phyloP scores from a whole-genome alignment of 1,284 basidiomycete species.

The Cutaneotrichosporon sp. region DNA sequence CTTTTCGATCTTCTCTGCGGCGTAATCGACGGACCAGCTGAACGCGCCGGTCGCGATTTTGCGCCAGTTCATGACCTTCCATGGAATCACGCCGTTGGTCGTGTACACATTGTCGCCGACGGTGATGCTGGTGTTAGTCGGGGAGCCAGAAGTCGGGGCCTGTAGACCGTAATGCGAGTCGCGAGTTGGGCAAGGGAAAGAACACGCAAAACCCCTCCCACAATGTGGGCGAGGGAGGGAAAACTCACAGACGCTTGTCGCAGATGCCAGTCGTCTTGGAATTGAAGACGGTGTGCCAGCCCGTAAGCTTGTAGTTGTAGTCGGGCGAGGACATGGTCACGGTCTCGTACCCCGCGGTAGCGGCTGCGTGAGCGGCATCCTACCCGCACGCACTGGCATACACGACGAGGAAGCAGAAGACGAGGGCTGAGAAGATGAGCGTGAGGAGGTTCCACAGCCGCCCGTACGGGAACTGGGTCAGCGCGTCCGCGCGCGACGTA shows the following conservation, averaged over 20 bases:
- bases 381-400: background rate
- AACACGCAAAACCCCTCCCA: background rate
- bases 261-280: background rate
- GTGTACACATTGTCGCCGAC: conserved; percentile 2
- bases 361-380: background rate
- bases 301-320: background rate
- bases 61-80: background rate
- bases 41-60: background rate
- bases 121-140: background rate
- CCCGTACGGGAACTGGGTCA: background rate
- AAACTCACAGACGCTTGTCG: background rate
- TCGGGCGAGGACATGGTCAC: background rate
- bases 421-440: background rate
- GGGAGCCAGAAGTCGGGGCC: too few species aligned
- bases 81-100: background rate
- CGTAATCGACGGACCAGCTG: background rate
- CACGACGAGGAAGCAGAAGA: background rate
- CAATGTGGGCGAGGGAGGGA: background rate
- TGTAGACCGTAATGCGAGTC: too few species aligned
- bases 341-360: background rate
- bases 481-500: background rate
- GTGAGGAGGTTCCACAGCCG: conserved; percentile 1
- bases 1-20: background rate
- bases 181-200: background rate
- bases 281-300: background rate